These are phyloP conservation scores for Aquilaria agallochum DNA, from an alignment of 441 rosid genomes.

Conservation along the genomic window DNA sequence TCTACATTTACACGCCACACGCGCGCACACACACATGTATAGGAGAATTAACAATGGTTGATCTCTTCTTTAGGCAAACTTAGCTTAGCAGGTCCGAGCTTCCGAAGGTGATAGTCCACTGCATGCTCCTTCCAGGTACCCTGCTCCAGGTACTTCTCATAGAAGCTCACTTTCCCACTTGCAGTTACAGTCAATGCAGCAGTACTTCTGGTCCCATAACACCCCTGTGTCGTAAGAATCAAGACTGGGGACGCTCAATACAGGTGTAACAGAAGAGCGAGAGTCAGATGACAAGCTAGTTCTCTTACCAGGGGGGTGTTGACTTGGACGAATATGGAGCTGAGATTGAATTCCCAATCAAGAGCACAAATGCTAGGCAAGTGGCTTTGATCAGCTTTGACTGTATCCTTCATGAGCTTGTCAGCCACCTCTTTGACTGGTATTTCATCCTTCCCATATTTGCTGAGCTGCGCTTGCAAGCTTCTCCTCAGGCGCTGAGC, in stretches of 20 bases:
- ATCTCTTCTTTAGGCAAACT: constrained; percentile 1
- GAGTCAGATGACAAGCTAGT: background rate
- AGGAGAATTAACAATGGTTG: background rate
- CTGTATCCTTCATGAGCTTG: constrained; percentile 48
- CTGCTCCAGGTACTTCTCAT: constrained; percentile 52
- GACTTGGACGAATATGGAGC: constrained; percentile 59
- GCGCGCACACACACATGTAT: no score
- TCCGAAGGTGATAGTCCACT: constrained; percentile 31
- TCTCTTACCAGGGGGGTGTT: constrained; percentile 55
- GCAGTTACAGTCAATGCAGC: constrained; percentile 34
- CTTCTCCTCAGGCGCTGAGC: constrained; percentile 36
- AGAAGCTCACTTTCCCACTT: constrained; percentile 43
- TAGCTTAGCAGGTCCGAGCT: constrained; percentile 17
- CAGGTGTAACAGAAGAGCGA: background rate
- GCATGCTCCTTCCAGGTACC: constrained; percentile 54
- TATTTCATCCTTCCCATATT: constrained; percentile 35
- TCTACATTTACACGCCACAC: constrained; percentile 4
- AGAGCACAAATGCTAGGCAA: constrained; percentile 54
- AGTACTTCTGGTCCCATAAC: constrained; percentile 57
- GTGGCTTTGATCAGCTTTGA: constrained; percentile 48
- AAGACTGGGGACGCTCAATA: background rate
- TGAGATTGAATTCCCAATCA: constrained; percentile 53
- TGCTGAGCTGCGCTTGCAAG: constrained; percentile 37
- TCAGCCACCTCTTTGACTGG: constrained; percentile 43
- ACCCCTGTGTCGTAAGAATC: constrained; percentile 32